These are phyloP conservation scores for Xanthoparmelia taractica DNA, from an alignment of 495 filamentous ascomycete genomes.

Conservation along the genomic window DNA sequence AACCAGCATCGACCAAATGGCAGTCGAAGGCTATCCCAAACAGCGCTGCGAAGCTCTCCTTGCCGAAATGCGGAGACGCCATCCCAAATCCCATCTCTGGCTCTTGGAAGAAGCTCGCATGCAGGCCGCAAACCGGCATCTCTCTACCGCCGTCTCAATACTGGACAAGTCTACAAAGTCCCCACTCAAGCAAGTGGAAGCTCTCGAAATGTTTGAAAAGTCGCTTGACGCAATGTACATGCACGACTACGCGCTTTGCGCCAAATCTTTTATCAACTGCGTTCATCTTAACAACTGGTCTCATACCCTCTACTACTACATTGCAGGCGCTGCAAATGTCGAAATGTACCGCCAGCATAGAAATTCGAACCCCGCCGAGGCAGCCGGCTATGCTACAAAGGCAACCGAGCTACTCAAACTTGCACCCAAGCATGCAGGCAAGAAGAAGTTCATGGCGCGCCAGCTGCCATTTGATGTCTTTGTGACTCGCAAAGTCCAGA, in stretches of 20 bases:
- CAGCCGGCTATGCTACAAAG: conserved; percentile 48
- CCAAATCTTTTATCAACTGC: conserved; percentile 68
- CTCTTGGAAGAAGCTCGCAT: conserved; percentile 81
- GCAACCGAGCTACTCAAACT: conserved; percentile 63
- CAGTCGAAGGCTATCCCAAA: conserved; percentile 63
- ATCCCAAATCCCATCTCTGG: conserved; percentile 82
- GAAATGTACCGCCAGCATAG: conserved; percentile 66
- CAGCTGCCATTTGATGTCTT: conserved; percentile 89
- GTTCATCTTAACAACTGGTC: conserved; percentile 86
- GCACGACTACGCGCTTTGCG: conserved; percentile 62
- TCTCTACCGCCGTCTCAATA: conserved; percentile 61
- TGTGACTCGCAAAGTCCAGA: conserved; percentile 72
- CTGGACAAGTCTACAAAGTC: conserved; percentile 51
- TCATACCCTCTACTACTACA: conserved; percentile 82
- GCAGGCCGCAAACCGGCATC: conserved; percentile 55
- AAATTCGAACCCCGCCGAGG: conserved; percentile 43
- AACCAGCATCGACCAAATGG: conserved; percentile 42
- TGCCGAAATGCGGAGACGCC: conserved; percentile 62
- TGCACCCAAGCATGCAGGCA: conserved; percentile 68
- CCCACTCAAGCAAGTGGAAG: conserved; percentile 77
- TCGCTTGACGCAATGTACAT: conserved; percentile 71
- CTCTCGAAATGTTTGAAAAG: conserved; percentile 75
- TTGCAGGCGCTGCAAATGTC: conserved; percentile 67
- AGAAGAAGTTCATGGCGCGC: conserved; percentile 81
- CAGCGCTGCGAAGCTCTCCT: conserved; percentile 62